A percentile compares a stretch with the other conserved stretches of the same genome.
phyloP scores from a whole-genome alignment of 176 grass and related monocot species.

The Sorghum bicolor region DNA sequence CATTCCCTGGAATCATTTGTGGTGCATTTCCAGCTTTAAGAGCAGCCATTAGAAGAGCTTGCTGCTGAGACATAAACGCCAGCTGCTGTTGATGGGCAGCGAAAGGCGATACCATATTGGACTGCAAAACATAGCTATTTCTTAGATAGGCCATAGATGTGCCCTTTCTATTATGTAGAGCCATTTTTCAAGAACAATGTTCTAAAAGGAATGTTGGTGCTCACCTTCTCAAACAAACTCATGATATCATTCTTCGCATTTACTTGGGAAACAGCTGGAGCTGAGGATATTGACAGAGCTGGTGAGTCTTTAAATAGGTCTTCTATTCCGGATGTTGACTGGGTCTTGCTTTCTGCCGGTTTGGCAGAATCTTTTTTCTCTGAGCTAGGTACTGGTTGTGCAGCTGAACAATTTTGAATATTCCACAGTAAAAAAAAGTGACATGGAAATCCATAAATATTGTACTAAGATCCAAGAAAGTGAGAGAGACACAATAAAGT shows the following conservation, averaged over 20 bases:
- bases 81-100: slow-evolving; percentile 90
- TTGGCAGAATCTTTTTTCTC: slow-evolving; percentile 65
- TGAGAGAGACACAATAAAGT: background rate
- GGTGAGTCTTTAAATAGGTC: slow-evolving; percentile 93
- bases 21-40: slow-evolving; percentile 70
- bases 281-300: slow-evolving; percentile 52
- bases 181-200: slow-evolving; percentile 13
- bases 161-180: background rate
- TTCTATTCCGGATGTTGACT: slow-evolving; percentile 56
- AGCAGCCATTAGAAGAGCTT: slow-evolving; percentile 87
- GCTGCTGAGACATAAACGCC: slow-evolving; percentile 79
- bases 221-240: slow-evolving; percentile 99
- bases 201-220: background rate
- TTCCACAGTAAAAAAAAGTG: slow-evolving; percentile 17
- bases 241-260: slow-evolving; percentile 88
- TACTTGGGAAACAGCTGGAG: slow-evolving; percentile 44
- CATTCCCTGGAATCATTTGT: slow-evolving; percentile 37
- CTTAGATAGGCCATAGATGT: slow-evolving; percentile 27
- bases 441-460: slow-evolving; percentile 18
- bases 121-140: slow-evolving; percentile 49
- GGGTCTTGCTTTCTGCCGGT: slow-evolving; percentile 59
- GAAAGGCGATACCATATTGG: slow-evolving; percentile 88
- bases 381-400: slow-evolving; percentile 50
- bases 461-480: background rate
- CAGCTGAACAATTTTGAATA: slow-evolving; percentile 58